Evolutionary conservation across 1,284 basidiomycete genomes (phyloP), one percentile per base, ranked within the genome.

Genomic region (Ceraceosorus guamensis): DNA sequence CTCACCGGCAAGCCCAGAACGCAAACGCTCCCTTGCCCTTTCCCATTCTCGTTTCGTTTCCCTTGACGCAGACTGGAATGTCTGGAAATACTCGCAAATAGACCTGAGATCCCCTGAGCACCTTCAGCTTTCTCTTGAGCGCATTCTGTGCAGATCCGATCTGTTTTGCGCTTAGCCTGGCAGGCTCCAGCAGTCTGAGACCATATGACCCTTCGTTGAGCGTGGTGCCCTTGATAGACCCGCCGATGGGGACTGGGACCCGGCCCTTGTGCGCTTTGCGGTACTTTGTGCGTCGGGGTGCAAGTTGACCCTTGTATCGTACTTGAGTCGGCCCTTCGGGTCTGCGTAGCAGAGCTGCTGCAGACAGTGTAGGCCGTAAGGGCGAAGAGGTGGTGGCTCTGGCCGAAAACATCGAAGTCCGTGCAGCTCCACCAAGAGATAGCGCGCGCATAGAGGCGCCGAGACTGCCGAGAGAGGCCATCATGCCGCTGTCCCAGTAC

Each of bases 11-110:
- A 37, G 92, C 90, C 95, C 93, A 97, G 77, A 84, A 97, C 76
- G 97, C 93, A 71, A 97, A 98, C 0, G 87, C 84, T 48, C 95
- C 95, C 78, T 98, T 98, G 58, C 95, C 95, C 79, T 97, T 97
- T 48, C 93, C 93, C 95, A 98, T 98, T 83, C 95, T 88, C 6
- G 92, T 95, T 78, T 98, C 93, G 73, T 96, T 97, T 54, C 93
- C 93, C 84, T 98, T 97, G 57, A 97, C 87, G 80, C 92, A 96
- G 57, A 98, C 91, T 2, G 93, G 91, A 56, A 96, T 85, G 79
- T 97, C 91, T 3, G 93, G 93, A 79, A 97, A 98, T 31, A 97
- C 87, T 31, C 92, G 82, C 77, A 96, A 76, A 77, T 84, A 91
- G 35, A 91, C 84, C 78, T 93, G 87, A 35, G 85, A 83, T 4